Evolutionary conservation across 176 grass and related monocot genomes (phyloP).

Genomic region (Lolium multiflorum): DNA sequence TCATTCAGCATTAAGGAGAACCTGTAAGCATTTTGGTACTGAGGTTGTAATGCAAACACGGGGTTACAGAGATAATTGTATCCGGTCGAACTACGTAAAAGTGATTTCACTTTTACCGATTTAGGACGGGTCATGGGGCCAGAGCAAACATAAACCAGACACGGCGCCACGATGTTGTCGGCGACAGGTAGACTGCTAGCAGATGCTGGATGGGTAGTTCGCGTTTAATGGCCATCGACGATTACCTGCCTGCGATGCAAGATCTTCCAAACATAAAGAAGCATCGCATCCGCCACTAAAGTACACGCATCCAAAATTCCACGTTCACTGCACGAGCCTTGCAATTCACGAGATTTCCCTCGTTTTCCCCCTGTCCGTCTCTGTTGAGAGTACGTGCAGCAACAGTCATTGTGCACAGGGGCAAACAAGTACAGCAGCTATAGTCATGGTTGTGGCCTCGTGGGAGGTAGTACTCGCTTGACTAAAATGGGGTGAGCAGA

Average conservation of each 20-base stretch:
- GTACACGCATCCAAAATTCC: slow-evolving; percentile 26
- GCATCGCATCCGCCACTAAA: background rate
- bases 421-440: slow-evolving; percentile 22
- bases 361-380: background rate
- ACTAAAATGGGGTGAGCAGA: background rate
- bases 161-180: slow-evolving; percentile 38
- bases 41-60: background rate
- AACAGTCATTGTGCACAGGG: background rate
- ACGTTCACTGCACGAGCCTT: background rate
- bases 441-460: slow-evolving; percentile 19
- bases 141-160: slow-evolving; percentile 4
- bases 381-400: slow-evolving; percentile 17
- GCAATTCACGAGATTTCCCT: background rate
- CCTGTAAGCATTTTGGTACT: background rate
- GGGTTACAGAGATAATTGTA: background rate
- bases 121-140: background rate
- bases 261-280: slow-evolving; percentile 44
- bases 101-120: background rate
- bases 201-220: background rate
- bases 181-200: slow-evolving; percentile 38
- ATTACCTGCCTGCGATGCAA: slow-evolving; percentile 34
- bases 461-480: slow-evolving; percentile 16
- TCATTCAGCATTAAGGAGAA: background rate
- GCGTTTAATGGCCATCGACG: slow-evolving; percentile 14
- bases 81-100: background rate